Conservation (phyloP, 2,329 filamentous ascomycete species). For the Cladophialophora carrionii region DNA sequence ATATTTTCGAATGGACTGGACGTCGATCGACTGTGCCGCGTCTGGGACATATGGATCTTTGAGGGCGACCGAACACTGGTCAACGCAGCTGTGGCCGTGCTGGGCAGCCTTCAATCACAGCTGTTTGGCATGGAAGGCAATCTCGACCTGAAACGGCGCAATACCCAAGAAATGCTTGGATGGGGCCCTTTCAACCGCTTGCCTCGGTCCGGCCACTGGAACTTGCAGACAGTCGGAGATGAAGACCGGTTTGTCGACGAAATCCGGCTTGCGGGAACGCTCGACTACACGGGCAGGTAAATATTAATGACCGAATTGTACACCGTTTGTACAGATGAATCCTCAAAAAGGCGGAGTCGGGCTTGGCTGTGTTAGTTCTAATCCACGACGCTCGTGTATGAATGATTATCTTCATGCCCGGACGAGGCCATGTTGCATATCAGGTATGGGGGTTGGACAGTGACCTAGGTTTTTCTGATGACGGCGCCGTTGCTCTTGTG, state of each 20-base stretch:
- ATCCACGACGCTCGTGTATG: slow-evolving; percentile 22
- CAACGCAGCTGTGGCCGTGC: slow-evolving; percentile 49
- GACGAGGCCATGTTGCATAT: not conserved
- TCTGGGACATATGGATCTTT: slow-evolving; percentile 66
- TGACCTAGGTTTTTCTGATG: not conserved
- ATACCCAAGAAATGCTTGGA: slow-evolving; percentile 40
- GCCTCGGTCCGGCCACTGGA: slow-evolving; percentile 49
- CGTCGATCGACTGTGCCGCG: slow-evolving; percentile 57
- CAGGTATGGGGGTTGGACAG: not conserved
- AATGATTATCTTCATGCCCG: not conserved
- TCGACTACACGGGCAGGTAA: slow-evolving; percentile 39
- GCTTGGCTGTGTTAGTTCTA: slow-evolving; percentile 2
- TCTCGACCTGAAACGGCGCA: slow-evolving; percentile 42
- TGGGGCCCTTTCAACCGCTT: slow-evolving; percentile 44
- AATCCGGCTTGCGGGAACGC: slow-evolving; percentile 50
- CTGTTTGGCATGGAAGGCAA: slow-evolving; percentile 47
- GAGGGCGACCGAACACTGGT: slow-evolving; percentile 60
- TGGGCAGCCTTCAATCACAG: slow-evolving; percentile 50
- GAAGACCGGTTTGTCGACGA: slow-evolving; percentile 50
- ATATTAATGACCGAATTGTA: slow-evolving; percentile 18
- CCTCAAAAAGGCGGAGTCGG: slow-evolving; percentile 11
- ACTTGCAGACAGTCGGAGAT: slow-evolving; percentile 45
- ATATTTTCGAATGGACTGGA: slow-evolving; percentile 58
- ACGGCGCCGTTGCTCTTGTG: not conserved
- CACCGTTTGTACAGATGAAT: slow-evolving; percentile 24